A percentile compares a stretch with the other conserved stretches of the same genome.
phyloP scores from a whole-genome alignment of 345 rosid genomes.

The Brassica carinata region DNA sequence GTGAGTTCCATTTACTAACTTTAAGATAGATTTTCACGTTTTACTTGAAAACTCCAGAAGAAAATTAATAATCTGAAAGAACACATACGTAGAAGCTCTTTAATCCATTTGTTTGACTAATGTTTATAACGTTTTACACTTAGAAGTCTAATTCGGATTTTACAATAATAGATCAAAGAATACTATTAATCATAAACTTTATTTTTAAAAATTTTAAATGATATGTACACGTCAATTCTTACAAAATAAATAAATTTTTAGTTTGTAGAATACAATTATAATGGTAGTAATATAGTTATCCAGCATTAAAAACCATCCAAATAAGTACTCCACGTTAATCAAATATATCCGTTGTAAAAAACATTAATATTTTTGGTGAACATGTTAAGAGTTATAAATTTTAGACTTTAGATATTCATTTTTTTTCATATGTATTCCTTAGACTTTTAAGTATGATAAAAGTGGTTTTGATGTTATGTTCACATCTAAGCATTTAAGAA shows the following conservation, averaged over 20 bases:
- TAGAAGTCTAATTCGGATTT: no score
- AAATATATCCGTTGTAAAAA: not conserved
- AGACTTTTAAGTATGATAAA: not conserved
- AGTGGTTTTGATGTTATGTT: slow-evolving; percentile 10
- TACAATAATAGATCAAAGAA: no score
- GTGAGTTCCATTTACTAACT: not conserved
- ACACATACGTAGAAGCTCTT: not conserved
- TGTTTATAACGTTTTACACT: no score
- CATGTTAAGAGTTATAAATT: not conserved
- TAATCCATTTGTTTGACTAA: no score
- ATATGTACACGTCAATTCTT: no score
- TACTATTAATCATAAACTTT: no score
- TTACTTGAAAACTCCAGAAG: not conserved
- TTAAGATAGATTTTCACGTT: not conserved
- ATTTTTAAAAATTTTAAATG: no score
- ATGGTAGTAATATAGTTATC: no score
- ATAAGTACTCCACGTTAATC: not conserved
- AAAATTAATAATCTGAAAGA: not conserved
- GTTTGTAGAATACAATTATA: no score
- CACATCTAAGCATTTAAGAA: not conserved
- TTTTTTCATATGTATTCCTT: not conserved
- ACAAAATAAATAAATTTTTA: no score
- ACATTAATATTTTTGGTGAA: not conserved
- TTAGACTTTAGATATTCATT: not conserved
- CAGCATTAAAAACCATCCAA: no score